A percentile compares a stretch with the other conserved stretches of the same genome.
phyloP scores from a whole-genome alignment of 2,329 filamentous ascomycete genomes.

The Stemphylium vesicarium region DNA sequence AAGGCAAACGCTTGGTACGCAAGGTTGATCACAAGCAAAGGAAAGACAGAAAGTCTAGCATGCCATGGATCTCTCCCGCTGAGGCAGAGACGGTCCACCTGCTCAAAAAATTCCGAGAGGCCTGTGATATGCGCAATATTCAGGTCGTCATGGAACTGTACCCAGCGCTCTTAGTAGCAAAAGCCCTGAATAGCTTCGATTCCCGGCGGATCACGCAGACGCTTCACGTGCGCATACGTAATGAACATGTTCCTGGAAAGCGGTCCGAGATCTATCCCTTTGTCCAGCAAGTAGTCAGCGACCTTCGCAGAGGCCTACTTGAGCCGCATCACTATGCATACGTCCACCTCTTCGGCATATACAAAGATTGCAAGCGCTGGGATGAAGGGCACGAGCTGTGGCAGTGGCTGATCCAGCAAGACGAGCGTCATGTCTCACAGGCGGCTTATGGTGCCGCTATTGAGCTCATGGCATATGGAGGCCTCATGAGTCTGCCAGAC shows the following conservation, averaged over 20 bases:
- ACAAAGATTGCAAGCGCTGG: slow-evolving; percentile 54
- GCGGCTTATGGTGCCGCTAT: slow-evolving; percentile 58
- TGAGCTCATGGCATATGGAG: slow-evolving; percentile 54
- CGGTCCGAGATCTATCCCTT: slow-evolving; percentile 33
- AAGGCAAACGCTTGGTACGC: slow-evolving; percentile 3
- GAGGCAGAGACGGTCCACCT: slow-evolving; percentile 7
- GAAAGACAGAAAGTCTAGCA: neutral
- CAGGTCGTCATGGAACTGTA: slow-evolving; percentile 36
- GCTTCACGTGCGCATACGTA: slow-evolving; percentile 46
- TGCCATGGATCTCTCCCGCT: neutral
- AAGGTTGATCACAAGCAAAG: neutral
- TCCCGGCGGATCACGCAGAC: slow-evolving; percentile 44
- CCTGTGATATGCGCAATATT: slow-evolving; percentile 24
- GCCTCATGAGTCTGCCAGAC: slow-evolving; percentile 46
- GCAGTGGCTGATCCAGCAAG: slow-evolving; percentile 55
- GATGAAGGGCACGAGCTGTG: slow-evolving; percentile 53
- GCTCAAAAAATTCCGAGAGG: slow-evolving; percentile 22
- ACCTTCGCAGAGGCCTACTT: slow-evolving; percentile 47
- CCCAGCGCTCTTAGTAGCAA: slow-evolving; percentile 24
- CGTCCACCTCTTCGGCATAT: slow-evolving; percentile 56
- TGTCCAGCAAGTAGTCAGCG: slow-evolving; percentile 48
- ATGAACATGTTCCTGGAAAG: slow-evolving; percentile 7
- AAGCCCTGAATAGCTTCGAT: slow-evolving; percentile 25
- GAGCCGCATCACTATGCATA: slow-evolving; percentile 48
- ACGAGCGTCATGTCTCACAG: slow-evolving; percentile 50